Evolutionary conservation across 768 basidiomycete genomes (phyloP).

Genomic region (Boletus rufocinnamomeus): DNA sequence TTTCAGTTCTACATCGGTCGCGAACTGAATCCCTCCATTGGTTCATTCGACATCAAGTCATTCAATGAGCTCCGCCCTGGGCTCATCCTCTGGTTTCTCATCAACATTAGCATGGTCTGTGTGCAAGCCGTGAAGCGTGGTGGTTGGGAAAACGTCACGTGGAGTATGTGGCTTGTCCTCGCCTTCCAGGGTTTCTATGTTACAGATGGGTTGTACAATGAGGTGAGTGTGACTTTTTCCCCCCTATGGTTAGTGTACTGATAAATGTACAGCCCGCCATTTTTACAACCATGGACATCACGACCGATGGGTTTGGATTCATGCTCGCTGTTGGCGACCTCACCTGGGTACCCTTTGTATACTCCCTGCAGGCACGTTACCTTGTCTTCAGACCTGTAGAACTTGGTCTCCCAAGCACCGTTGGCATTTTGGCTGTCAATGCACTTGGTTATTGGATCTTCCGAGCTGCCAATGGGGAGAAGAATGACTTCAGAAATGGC

Average conservation of each 20-base stretch:
- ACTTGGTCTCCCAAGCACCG: slow-evolving; percentile 59
- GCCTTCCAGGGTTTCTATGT: slow-evolving; percentile 89
- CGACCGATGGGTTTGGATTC: slow-evolving; percentile 96
- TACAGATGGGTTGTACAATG: slow-evolving; percentile 84
- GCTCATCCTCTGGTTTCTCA: slow-evolving; percentile 85
- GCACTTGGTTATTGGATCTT: slow-evolving; percentile 88
- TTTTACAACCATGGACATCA: slow-evolving; percentile 97
- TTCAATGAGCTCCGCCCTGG: slow-evolving; percentile 53
- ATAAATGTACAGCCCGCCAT: slow-evolving; percentile 64
- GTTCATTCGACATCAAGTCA: slow-evolving; percentile 72
- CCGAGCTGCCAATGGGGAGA: slow-evolving; percentile 84
- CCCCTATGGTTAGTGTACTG: neutral
- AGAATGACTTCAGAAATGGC: slow-evolving; percentile 94
- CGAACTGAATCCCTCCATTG: slow-evolving; percentile 86
- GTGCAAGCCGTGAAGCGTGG: slow-evolving; percentile 84
- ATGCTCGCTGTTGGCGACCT: slow-evolving; percentile 96
- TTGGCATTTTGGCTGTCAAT: slow-evolving; percentile 64
- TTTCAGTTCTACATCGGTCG: slow-evolving; percentile 90
- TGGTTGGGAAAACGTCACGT: slow-evolving; percentile 63
- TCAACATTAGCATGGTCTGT: slow-evolving; percentile 90
- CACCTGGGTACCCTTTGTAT: slow-evolving; percentile 92
- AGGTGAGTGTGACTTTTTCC: slow-evolving; percentile 49
- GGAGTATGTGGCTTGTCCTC: slow-evolving; percentile 89
- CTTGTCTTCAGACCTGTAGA: slow-evolving; percentile 87
- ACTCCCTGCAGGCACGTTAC: slow-evolving; percentile 91